A percentile compares a stretch with the other conserved stretches of the same genome.
Conservation (phyloP, 306 rosid species). For the Prunus salicina region DNA sequence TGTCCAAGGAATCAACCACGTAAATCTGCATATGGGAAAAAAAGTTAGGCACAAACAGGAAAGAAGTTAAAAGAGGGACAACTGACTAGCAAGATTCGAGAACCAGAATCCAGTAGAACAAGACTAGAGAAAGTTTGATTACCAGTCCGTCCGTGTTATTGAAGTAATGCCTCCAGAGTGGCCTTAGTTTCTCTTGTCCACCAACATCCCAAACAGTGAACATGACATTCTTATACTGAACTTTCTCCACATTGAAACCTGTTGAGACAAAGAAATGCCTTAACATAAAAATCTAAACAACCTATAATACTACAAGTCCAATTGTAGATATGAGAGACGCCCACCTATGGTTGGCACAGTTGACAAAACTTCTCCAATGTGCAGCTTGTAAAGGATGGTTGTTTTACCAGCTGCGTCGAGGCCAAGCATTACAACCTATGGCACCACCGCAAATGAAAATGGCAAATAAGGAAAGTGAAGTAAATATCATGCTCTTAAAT, state of each 20-base stretch:
- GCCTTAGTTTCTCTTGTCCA: slow-evolving; percentile 94
- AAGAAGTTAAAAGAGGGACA: neutral
- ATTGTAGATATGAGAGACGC: slow-evolving; percentile 9
- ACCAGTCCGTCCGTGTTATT: slow-evolving; percentile 94
- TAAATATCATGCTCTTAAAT: neutral
- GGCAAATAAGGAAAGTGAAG: neutral
- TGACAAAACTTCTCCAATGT: slow-evolving; percentile 88
- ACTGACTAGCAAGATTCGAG: neutral
- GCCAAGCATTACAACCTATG: slow-evolving; percentile 93
- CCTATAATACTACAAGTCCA: neutral
- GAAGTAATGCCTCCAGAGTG: slow-evolving; percentile 97
- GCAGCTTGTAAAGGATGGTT: slow-evolving; percentile 84
- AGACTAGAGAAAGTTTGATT: slow-evolving; percentile 18
- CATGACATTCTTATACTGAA: slow-evolving; percentile 92
- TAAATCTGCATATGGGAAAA: slow-evolving; percentile 58
- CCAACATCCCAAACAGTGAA: slow-evolving; percentile 99
- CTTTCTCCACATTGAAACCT: slow-evolving; percentile 99
- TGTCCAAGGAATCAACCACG: slow-evolving; percentile 89
- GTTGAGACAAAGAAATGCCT: slow-evolving; percentile 18
- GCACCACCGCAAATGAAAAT: slow-evolving; percentile 24
- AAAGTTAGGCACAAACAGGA: neutral
- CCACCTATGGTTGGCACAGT: slow-evolving; percentile 91
- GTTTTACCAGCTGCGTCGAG: slow-evolving; percentile 97
- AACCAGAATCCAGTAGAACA: slow-evolving; percentile 2
- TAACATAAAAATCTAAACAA: neutral